Conservation (phyloP, 108 stramenopile species). For the Nannochloropsis granulata region DNA sequence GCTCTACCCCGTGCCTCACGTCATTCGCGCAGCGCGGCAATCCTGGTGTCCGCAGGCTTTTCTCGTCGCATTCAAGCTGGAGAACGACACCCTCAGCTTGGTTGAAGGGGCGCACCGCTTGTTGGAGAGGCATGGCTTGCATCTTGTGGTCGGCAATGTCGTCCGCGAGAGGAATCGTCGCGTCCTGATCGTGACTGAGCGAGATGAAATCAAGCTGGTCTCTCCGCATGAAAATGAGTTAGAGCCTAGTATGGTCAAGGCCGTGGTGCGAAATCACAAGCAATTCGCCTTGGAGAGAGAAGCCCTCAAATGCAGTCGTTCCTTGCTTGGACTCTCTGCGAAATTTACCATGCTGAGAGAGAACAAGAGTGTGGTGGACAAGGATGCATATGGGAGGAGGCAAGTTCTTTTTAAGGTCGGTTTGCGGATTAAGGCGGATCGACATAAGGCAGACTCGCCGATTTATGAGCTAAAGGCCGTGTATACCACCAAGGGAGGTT, state of each 20-base stretch:
- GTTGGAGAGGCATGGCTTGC: background rate
- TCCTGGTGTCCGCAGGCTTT: background rate
- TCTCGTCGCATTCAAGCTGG: background rate
- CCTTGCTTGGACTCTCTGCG: background rate
- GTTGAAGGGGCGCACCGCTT: background rate
- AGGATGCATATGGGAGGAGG: background rate
- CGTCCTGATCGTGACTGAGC: background rate
- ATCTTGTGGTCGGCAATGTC: background rate
- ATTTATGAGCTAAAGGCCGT: background rate
- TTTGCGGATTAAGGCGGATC: background rate
- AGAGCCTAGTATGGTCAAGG: background rate
- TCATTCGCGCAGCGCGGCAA: background rate
- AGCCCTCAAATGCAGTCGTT: background rate
- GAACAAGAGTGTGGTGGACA: background rate
- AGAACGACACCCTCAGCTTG: background rate
- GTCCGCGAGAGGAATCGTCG: background rate
- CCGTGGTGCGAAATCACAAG: background rate
- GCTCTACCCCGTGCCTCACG: background rate
- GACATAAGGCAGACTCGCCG: background rate
- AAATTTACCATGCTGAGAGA: background rate
- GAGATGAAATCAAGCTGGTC: background rate
- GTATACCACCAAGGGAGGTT: background rate
- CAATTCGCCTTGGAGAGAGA: background rate
- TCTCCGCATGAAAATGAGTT: background rate
- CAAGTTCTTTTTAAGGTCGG: background rate